Evolutionary conservation across 257 asterid species (phyloP).

Genomic region (Salvia rosmarinus): DNA sequence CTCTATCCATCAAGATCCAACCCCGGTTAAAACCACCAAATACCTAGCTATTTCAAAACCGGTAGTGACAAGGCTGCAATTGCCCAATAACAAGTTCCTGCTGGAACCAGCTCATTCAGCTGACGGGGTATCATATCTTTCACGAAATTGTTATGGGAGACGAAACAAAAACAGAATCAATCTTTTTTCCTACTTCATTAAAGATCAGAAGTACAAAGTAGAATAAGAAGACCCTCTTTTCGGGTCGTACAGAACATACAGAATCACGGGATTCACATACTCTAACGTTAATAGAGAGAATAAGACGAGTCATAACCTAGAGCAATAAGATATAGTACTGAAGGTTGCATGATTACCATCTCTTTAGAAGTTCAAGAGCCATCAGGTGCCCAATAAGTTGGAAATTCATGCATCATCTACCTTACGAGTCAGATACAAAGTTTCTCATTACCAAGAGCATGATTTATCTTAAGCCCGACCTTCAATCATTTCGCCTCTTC

Average conservation of each 20-base stretch:
- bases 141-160: constrained; percentile 5
- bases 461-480: not conserved
- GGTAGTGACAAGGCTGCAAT: not conserved
- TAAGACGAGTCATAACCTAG: constrained; percentile 26
- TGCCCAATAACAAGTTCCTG: not conserved
- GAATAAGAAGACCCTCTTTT: not conserved
- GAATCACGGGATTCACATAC: constrained; percentile 14
- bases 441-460: constrained; percentile 22
- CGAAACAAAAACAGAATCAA: not conserved
- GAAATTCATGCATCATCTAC: constrained; percentile 33
- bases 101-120: not conserved
- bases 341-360: constrained; percentile 26
- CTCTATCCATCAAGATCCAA: too few species aligned
- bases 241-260: constrained; percentile 15
- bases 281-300: constrained; percentile 32
- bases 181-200: constrained; percentile 4
- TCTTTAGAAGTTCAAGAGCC: constrained; percentile 28
- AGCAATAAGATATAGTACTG: constrained; percentile 24
- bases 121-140: not conserved
- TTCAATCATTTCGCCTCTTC: constrained; percentile 17
- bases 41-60: not conserved
- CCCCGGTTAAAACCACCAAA: too few species aligned
- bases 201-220: constrained; percentile 17
- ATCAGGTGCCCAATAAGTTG: constrained; percentile 26
- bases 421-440: constrained; percentile 34